Evolutionary conservation across 441 rosid genomes (phyloP).

Genomic region (Jatropha podagrica): DNA sequence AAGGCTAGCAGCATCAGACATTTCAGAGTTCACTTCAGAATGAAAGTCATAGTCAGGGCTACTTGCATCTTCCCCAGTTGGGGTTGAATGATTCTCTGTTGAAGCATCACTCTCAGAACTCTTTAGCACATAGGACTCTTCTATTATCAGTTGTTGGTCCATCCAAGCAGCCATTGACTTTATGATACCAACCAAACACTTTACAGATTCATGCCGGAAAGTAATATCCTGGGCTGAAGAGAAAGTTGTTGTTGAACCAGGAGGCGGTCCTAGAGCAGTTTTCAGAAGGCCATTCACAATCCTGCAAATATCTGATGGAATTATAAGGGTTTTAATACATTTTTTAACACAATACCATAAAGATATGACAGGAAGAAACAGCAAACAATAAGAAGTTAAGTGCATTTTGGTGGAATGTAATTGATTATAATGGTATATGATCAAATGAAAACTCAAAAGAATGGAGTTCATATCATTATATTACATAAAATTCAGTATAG

Average conservation of each 20-base stretch:
- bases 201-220: slow-evolving; percentile 95
- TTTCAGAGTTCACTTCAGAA: slow-evolving; percentile 62
- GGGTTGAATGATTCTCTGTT: slow-evolving; percentile 45
- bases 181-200: slow-evolving; percentile 84
- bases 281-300: slow-evolving; percentile 95
- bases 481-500: not conserved
- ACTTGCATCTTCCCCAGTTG: slow-evolving; percentile 66
- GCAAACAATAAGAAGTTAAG: not conserved
- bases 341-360: slow-evolving; percentile 27
- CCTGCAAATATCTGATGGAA: slow-evolving; percentile 98
- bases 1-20: slow-evolving; percentile 78
- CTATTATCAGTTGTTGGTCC: slow-evolving; percentile 77
- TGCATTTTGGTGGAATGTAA: not conserved
- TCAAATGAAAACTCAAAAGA: not conserved
- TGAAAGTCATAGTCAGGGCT: slow-evolving; percentile 68
- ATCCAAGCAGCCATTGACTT: slow-evolving; percentile 97
- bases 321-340: slow-evolving; percentile 88
- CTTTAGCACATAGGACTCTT: slow-evolving; percentile 55
- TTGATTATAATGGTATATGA: not conserved
- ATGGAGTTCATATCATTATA: not conserved
- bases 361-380: not conserved
- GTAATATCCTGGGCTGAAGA: slow-evolving; percentile 86
- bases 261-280: slow-evolving; percentile 96
- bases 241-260: slow-evolving; percentile 88
- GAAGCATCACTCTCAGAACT: slow-evolving; percentile 56